These are phyloP conservation scores for Eutrema japonicum DNA, from an alignment of 345 rosid species.

Conservation along the genomic window DNA sequence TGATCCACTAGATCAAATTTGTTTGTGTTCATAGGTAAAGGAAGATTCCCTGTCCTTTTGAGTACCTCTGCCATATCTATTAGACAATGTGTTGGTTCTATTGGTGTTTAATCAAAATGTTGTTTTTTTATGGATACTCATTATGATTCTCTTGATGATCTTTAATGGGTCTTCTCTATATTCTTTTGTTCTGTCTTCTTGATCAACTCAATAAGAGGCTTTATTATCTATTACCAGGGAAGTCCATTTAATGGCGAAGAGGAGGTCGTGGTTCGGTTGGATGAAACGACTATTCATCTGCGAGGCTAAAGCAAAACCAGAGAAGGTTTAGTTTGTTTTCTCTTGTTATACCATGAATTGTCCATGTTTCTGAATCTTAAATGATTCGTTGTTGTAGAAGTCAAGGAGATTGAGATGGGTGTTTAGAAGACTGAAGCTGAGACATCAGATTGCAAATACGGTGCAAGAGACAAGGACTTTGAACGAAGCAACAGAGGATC, in stretches of 20 bases:
- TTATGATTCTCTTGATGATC: constrained; percentile 20
- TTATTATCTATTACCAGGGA: constrained; percentile 21
- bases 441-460: constrained; percentile 53
- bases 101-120: not conserved
- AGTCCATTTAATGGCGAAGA: constrained; percentile 59
- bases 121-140: not conserved
- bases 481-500: constrained; percentile 66
- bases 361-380: not conserved
- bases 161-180: constrained; percentile 9
- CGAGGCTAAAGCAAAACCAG: constrained; percentile 54
- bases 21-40: constrained; percentile 36
- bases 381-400: constrained; percentile 44
- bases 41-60: constrained; percentile 2
- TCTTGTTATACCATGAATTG: not conserved
- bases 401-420: constrained; percentile 62
- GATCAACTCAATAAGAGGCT: constrained; percentile 20
- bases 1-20: constrained; percentile 19
- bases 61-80: constrained; percentile 6
- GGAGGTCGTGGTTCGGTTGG: constrained; percentile 67
- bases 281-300: constrained; percentile 58
- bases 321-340: constrained; percentile 52
- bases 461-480: constrained; percentile 48
- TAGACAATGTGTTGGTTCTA: constrained; percentile 21
- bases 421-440: constrained; percentile 54
- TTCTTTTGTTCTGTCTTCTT: constrained; percentile 2